phyloP scores from a whole-genome alignment of 768 basidiomycete species.

The Zangia roseola region DNA sequence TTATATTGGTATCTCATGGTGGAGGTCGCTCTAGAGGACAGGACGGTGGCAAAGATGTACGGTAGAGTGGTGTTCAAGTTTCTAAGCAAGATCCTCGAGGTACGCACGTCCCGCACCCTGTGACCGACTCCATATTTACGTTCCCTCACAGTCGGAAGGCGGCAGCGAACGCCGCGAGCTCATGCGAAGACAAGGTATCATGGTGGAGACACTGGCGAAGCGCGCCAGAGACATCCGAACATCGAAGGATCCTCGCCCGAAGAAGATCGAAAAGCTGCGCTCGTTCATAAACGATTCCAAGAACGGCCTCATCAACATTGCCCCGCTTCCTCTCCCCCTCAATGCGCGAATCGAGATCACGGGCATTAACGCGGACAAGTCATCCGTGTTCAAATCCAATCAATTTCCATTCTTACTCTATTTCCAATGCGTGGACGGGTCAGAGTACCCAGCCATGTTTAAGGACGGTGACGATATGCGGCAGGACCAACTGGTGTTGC shows the following conservation, averaged over 20 bases:
- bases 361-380: slow-evolving; percentile 89
- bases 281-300: slow-evolving; percentile 81
- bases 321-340: slow-evolving; percentile 84
- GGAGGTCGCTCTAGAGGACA: slow-evolving; percentile 86
- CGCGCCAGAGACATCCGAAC: slow-evolving; percentile 84
- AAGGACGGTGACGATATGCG: slow-evolving; percentile 99
- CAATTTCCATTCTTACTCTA: slow-evolving; percentile 88
- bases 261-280: slow-evolving; percentile 97
- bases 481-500: slow-evolving; percentile 97
- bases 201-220: slow-evolving; percentile 82
- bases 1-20: slow-evolving; percentile 99
- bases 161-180: slow-evolving; percentile 82
- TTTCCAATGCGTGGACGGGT: slow-evolving; percentile 82
- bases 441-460: slow-evolving; percentile 94
- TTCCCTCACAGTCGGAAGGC: slow-evolving; percentile 53
- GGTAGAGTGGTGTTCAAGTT: slow-evolving; percentile 88
- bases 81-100: slow-evolving; percentile 86
- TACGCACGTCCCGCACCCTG: slow-evolving; percentile 30
- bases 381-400: slow-evolving; percentile 96
- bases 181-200: slow-evolving; percentile 88
- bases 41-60: slow-evolving; percentile 89
- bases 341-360: slow-evolving; percentile 83
- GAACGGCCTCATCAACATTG: slow-evolving; percentile 75
- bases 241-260: slow-evolving; percentile 91
- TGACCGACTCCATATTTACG: neutral